Percentiles rank a stretch among this genome's conserved stretches.
These are phyloP conservation scores for Malassezia nana DNA, from an alignment of 1,284 basidiomycete species.

Conservation along the genomic window DNA sequence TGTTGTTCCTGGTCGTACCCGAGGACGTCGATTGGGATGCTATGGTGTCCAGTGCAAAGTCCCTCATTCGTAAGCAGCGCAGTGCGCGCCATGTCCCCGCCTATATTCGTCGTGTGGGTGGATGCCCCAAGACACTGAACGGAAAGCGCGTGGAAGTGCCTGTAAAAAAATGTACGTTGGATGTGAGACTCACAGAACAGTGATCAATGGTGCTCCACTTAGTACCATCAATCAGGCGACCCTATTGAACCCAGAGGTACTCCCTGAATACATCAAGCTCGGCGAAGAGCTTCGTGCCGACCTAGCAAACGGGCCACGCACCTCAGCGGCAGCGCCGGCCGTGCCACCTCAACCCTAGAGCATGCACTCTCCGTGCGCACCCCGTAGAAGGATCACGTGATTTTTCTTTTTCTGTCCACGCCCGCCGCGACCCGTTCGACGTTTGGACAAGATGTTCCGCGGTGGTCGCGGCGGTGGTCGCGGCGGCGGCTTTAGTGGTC, in stretches of 20 bases:
- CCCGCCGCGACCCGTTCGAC: neutral
- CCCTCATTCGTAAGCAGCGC: constrained; percentile 59
- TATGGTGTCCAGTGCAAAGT: constrained; percentile 55
- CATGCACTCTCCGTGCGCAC: neutral
- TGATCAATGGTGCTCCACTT: constrained; percentile 68
- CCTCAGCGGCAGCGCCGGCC: constrained; percentile 2
- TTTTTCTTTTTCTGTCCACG: constrained; percentile 10
- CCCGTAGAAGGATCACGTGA: constrained; percentile 12
- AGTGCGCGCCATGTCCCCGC: constrained; percentile 51
- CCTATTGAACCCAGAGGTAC: constrained; percentile 64
- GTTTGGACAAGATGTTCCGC: constrained; percentile 10
- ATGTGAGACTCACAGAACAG: constrained; percentile 43
- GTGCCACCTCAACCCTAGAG: no score
- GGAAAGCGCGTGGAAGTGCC: constrained; percentile 75
- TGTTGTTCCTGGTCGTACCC: constrained; percentile 65
- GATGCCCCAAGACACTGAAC: constrained; percentile 72
- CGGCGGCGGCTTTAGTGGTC: constrained; percentile 27
- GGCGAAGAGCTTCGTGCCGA: constrained; percentile 55
- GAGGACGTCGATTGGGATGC: constrained; percentile 52
- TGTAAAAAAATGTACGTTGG: constrained; percentile 58
- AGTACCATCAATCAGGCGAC: constrained; percentile 66
- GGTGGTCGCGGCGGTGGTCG: constrained; percentile 35
- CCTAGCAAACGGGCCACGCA: constrained; percentile 27
- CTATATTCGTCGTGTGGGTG: constrained; percentile 61
- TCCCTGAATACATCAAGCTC: constrained; percentile 58